Conservation (phyloP, 352 stramenopile species). For the Pythium coloratum region DNA sequence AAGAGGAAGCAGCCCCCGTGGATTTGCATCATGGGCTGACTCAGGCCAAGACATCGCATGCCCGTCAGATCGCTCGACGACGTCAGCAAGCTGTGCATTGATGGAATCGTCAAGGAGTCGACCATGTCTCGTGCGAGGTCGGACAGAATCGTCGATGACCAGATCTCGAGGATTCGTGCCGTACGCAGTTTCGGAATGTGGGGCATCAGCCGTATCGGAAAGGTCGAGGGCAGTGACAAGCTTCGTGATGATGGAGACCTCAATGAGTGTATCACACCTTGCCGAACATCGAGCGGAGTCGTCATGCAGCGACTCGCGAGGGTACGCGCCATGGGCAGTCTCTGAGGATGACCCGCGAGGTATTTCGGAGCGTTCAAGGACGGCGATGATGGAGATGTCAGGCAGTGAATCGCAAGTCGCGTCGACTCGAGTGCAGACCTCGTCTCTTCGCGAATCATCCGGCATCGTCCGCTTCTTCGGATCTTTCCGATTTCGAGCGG, state of each 20-base stretch:
- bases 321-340: too few relatives aligned
- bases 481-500: slow-evolving; percentile 11
- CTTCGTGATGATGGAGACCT: not conserved
- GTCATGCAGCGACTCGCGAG: too few relatives aligned
- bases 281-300: too few relatives aligned
- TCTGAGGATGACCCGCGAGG: too few relatives aligned
- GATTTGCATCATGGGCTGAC: too few relatives aligned
- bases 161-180: not conserved
- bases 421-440: too few relatives aligned
- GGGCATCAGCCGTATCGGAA: not conserved
- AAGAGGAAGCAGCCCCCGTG: too few relatives aligned
- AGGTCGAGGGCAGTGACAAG: not conserved
- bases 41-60: too few relatives aligned
- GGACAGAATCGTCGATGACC: slow-evolving; percentile 4
- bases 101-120: too few relatives aligned
- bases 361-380: too few relatives aligned
- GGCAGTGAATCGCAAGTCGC: too few relatives aligned
- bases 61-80: not conserved
- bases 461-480: slow-evolving; percentile 12
- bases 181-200: not conserved
- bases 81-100: not conserved
- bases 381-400: too few relatives aligned
- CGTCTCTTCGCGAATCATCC: not conserved
- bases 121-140: not conserved
- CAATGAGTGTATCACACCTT: not conserved